Conservation (phyloP, 148 eudicot species). For the Selenicereus undatus region DNA sequence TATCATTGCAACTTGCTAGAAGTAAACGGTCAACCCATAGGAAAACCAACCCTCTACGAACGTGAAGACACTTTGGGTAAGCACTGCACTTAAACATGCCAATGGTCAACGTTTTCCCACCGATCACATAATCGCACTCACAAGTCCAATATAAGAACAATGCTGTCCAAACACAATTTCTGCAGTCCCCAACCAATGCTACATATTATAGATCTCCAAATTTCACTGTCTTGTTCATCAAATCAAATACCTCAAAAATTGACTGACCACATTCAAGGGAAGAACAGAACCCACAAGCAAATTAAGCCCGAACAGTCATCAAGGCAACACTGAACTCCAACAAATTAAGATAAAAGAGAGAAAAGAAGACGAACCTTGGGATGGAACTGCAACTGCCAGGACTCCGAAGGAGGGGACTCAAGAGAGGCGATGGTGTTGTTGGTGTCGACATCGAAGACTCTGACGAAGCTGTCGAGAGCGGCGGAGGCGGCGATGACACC, state of each 20-base stretch:
- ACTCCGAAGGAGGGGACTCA: constrained; percentile 84
- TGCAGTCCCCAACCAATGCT: not conserved
- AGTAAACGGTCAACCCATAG: too few relatives aligned
- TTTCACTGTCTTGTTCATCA: not conserved
- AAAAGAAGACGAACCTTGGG: constrained; percentile 45
- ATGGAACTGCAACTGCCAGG: constrained; percentile 84
- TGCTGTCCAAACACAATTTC: too few relatives aligned
- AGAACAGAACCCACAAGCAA: not conserved
- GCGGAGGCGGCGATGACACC: constrained; percentile 91
- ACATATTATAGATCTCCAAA: not conserved
- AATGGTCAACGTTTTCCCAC: not conserved
- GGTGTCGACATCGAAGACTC: constrained; percentile 78
- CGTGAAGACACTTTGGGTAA: too few relatives aligned
- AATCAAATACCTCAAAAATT: not conserved
- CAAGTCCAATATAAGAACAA: not conserved
- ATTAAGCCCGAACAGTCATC: not conserved
- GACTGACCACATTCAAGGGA: not conserved
- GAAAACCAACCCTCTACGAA: too few relatives aligned
- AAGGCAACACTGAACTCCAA: not conserved
- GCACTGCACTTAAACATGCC: too few relatives aligned
- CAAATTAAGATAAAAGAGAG: not conserved
- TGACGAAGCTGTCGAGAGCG: constrained; percentile 76
- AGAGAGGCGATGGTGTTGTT: constrained; percentile 77
- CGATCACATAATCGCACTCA: not conserved
- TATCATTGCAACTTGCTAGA: too few relatives aligned